A percentile compares a stretch with the other conserved stretches of the same genome.
Evolutionary conservation across 2,329 filamentous ascomycete species (phyloP).

Genomic region (Scedosporium boydii): DNA sequence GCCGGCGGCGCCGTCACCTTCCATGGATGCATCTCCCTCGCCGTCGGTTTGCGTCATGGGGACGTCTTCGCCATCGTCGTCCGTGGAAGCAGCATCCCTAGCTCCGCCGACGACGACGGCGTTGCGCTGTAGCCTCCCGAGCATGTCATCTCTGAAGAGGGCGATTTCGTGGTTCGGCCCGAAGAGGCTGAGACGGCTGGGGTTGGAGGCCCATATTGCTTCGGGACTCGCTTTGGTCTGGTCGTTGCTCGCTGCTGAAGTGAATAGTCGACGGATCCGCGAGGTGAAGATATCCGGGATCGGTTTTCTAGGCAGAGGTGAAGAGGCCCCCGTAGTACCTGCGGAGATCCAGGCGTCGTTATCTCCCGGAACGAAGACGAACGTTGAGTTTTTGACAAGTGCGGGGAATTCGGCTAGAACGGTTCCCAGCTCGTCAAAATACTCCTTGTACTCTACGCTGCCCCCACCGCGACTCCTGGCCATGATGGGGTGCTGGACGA

Average conservation of each 20-base stretch:
- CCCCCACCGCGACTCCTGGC: slow-evolving; percentile 62
- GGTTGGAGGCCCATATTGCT: slow-evolving; percentile 83
- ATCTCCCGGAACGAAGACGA: slow-evolving; percentile 90
- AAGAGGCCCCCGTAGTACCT: slow-evolving; percentile 66
- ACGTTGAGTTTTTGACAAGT: slow-evolving; percentile 69
- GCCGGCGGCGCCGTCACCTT: slow-evolving; percentile 25
- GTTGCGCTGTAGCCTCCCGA: slow-evolving; percentile 65
- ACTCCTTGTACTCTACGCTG: slow-evolving; percentile 94
- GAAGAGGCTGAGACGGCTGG: slow-evolving; percentile 72
- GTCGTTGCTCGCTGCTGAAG: slow-evolving; percentile 57
- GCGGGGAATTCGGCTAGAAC: slow-evolving; percentile 75
- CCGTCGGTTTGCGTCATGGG: slow-evolving; percentile 15
- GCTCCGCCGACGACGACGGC: slow-evolving; percentile 58
- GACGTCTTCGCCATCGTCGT: slow-evolving; percentile 11
- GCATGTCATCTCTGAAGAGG: slow-evolving; percentile 79
- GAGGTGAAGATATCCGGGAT: slow-evolving; percentile 89
- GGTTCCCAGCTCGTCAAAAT: slow-evolving; percentile 79
- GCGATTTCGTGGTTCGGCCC: slow-evolving; percentile 82
- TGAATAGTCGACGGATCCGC: slow-evolving; percentile 70
- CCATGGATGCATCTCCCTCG: slow-evolving; percentile 24
- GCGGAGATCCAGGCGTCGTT: slow-evolving; percentile 95
- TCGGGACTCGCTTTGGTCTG: slow-evolving; percentile 47
- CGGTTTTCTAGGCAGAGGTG: slow-evolving; percentile 57
- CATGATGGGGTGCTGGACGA: slow-evolving; percentile 57
- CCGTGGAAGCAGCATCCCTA: slow-evolving; percentile 23